Percentiles rank a stretch among this genome's conserved stretches.
Evolutionary conservation across 805 yeast genomes (phyloP).

Genomic region (Yarrowia bubula): DNA sequence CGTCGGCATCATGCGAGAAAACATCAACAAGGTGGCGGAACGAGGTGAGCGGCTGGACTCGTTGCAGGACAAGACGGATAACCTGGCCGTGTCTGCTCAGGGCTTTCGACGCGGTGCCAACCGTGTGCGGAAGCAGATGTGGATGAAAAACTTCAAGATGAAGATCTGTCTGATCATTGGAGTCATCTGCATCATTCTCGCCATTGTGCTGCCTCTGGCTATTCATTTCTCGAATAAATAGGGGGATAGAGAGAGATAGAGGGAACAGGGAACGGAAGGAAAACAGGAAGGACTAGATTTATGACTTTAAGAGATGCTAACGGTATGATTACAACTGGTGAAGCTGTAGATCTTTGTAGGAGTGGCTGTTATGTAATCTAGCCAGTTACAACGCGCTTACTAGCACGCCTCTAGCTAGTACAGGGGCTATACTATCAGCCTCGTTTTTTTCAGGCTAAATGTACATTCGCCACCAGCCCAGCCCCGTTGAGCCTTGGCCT

Average conservation of each 20-base stretch:
- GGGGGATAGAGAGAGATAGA: neutral
- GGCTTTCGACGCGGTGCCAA: slow-evolving; percentile 96
- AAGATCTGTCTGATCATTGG: slow-evolving; percentile 82
- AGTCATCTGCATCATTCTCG: slow-evolving; percentile 57
- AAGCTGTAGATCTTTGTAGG: too few species aligned
- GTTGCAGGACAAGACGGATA: slow-evolving; percentile 89
- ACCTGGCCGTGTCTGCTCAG: slow-evolving; percentile 85
- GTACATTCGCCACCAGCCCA: too few species aligned
- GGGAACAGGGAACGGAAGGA: neutral
- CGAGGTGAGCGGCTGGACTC: slow-evolving; percentile 91
- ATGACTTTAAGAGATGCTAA: too few species aligned
- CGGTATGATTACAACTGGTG: too few species aligned
- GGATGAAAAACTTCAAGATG: slow-evolving; percentile 98
- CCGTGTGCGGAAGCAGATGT: slow-evolving; percentile 96
- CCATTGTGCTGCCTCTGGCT: slow-evolving; percentile 19
- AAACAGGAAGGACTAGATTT: too few species aligned
- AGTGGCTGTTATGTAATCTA: too few species aligned
- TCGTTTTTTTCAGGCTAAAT: too few species aligned
- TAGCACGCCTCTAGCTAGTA: too few species aligned
- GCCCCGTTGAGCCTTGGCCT: too few species aligned
- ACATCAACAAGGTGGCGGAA: slow-evolving; percentile 92
- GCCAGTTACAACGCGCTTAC: too few species aligned
- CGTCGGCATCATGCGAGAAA: slow-evolving; percentile 95
- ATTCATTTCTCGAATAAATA: slow-evolving; percentile 8
- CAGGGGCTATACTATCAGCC: too few species aligned